phyloP scores from a whole-genome alignment of 495 filamentous ascomycete genomes.

The Penicillium mononematosum region DNA sequence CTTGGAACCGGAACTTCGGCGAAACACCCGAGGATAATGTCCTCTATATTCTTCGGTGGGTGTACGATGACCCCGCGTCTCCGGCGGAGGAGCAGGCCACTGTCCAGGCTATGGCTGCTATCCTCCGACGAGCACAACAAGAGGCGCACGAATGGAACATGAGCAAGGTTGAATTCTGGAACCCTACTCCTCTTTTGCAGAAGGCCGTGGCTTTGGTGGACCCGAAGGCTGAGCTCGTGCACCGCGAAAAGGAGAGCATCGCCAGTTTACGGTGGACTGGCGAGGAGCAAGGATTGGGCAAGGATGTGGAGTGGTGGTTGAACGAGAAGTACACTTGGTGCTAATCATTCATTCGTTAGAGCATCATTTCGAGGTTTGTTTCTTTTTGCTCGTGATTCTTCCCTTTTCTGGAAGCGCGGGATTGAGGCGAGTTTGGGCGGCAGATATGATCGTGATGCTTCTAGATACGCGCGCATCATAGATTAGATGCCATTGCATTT shows the following conservation, averaged over 20 bases:
- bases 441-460: slow-evolving; percentile 20
- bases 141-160: slow-evolving; percentile 60
- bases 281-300: slow-evolving; percentile 42
- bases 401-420: slow-evolving; percentile 1
- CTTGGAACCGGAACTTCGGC: slow-evolving; percentile 78
- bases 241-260: slow-evolving; percentile 64
- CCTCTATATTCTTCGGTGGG: slow-evolving; percentile 74
- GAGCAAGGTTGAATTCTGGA: slow-evolving; percentile 63
- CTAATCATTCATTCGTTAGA: slow-evolving; percentile 38
- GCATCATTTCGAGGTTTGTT: slow-evolving; percentile 9
- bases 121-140: slow-evolving; percentile 53
- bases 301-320: slow-evolving; percentile 74
- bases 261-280: slow-evolving; percentile 64
- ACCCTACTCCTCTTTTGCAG: slow-evolving; percentile 55
- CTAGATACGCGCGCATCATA: slow-evolving; percentile 25
- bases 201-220: slow-evolving; percentile 59
- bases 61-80: slow-evolving; percentile 58
- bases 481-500: slow-evolving; percentile 15
- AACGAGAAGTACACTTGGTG: slow-evolving; percentile 98
- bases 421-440: slow-evolving; percentile 17
- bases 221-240: slow-evolving; percentile 46
- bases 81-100: slow-evolving; percentile 38
- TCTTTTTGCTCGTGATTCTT: slow-evolving; percentile 11
- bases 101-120: slow-evolving; percentile 47
- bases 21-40: slow-evolving; percentile 58